phyloP scores from a whole-genome alignment of 306 rosid genomes.

The Trichosanthes truncata region DNA sequence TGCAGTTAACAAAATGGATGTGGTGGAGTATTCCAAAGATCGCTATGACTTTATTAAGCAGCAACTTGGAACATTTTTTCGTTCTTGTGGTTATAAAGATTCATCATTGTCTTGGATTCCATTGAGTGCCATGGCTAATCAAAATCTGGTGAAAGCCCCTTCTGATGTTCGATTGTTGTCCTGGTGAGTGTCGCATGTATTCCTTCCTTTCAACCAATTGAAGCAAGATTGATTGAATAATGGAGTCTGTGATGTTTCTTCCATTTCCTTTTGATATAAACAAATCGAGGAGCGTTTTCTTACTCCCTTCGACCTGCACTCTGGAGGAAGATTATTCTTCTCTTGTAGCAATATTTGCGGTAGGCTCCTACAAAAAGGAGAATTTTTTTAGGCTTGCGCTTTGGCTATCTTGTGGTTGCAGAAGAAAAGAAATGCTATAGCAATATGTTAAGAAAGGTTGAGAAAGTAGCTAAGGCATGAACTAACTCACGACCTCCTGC shows the following conservation, averaged over 20 bases:
- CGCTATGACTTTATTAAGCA: conserved; percentile 76
- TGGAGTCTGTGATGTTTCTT: neutral
- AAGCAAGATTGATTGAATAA: neutral
- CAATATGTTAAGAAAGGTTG: neutral
- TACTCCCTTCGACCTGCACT: neutral
- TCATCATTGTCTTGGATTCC: conserved; percentile 77
- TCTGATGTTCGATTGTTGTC: conserved; percentile 48
- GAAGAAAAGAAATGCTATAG: neutral
- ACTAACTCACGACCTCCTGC: no score
- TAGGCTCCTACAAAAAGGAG: neutral
- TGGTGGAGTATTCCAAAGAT: conserved; percentile 62
- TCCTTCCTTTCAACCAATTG: neutral
- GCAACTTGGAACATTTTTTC: conserved; percentile 70
- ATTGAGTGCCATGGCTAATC: conserved; percentile 83
- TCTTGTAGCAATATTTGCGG: neutral
- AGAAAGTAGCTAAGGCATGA: neutral
- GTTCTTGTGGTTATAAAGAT: conserved; percentile 75
- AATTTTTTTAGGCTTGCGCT: neutral
- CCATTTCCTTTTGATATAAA: neutral
- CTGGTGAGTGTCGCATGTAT: conserved; percentile 45
- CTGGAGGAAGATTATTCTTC: neutral
- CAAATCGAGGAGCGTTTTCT: neutral
- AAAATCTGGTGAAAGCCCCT: conserved; percentile 80
- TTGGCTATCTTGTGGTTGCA: neutral
- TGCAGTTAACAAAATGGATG: conserved; percentile 93